Percentiles rank a stretch among this genome's conserved stretches.
Conservation (phyloP, 176 grass and related monocot species). For the Alopecurus myosuroides region DNA sequence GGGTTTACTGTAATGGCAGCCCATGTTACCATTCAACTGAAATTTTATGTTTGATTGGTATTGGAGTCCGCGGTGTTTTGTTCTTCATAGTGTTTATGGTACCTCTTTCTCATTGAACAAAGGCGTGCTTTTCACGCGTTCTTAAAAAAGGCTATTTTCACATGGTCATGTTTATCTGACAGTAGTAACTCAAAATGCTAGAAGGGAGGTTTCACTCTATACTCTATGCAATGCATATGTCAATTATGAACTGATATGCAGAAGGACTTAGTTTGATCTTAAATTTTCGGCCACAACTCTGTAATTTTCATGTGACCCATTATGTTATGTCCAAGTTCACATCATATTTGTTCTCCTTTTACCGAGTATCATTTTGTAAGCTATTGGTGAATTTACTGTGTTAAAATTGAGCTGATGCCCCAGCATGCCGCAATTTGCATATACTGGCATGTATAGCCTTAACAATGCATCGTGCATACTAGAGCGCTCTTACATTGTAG, state of each 20-base stretch:
- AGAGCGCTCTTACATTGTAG: background rate
- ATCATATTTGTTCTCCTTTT: background rate
- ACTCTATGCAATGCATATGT: too few relatives aligned
- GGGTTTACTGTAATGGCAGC: background rate
- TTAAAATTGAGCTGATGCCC: background rate
- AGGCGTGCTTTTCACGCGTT: too few relatives aligned
- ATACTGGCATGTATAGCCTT: background rate
- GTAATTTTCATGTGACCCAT: background rate
- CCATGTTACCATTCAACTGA: background rate
- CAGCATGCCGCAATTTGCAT: background rate
- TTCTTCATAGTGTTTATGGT: background rate
- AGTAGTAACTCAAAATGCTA: background rate
- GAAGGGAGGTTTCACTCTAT: background rate
- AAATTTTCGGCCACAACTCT: background rate
- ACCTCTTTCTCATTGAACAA: too few relatives aligned
- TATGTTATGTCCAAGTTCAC: background rate
- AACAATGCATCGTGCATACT: background rate
- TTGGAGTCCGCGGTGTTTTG: background rate
- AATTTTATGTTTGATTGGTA: background rate
- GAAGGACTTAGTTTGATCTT: background rate
- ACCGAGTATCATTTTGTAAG: background rate
- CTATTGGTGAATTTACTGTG: background rate
- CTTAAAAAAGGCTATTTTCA: too few relatives aligned
- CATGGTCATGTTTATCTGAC: background rate
- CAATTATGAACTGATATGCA: background rate